Evolutionary conservation across 1,284 basidiomycete genomes (phyloP).

Genomic region (Ustilago xerochloae): DNA sequence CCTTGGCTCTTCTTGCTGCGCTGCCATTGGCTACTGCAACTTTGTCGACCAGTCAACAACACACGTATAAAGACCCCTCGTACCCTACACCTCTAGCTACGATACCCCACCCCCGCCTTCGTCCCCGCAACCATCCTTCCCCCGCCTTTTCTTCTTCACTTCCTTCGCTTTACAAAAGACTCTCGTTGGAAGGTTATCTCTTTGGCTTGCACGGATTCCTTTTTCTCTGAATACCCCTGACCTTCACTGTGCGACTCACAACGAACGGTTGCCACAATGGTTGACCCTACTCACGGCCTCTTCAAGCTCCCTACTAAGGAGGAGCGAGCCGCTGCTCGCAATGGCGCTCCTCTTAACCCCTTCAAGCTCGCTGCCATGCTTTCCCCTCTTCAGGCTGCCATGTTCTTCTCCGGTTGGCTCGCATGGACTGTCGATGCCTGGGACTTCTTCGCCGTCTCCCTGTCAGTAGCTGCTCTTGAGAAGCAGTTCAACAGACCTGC

Average conservation of each 20-base stretch:
- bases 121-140: no score
- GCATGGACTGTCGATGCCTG: slow-evolving; percentile 64
- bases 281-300: slow-evolving; percentile 62
- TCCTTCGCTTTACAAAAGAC: not conserved
- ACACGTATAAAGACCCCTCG: not conserved
- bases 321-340: slow-evolving; percentile 42
- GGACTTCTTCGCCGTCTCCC: slow-evolving; percentile 65
- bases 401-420: slow-evolving; percentile 62
- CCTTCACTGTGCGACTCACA: not conserved
- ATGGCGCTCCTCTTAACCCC: not conserved
- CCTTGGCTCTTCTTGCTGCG: no score
- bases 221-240: no score
- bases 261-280: slow-evolving; percentile 23
- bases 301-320: slow-evolving; percentile 62
- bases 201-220: not conserved
- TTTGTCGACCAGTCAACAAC: no score
- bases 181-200: no score
- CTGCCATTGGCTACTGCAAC: no score
- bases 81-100: no score
- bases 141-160: not conserved
- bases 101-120: no score
- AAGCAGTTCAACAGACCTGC: slow-evolving; percentile 29
- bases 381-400: slow-evolving; percentile 45
- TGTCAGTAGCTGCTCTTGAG: slow-evolving; percentile 48
- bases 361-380: slow-evolving; percentile 57